phyloP scores from a whole-genome alignment of 1,284 basidiomycete species.

The Phylloboletellus chloephorus region DNA sequence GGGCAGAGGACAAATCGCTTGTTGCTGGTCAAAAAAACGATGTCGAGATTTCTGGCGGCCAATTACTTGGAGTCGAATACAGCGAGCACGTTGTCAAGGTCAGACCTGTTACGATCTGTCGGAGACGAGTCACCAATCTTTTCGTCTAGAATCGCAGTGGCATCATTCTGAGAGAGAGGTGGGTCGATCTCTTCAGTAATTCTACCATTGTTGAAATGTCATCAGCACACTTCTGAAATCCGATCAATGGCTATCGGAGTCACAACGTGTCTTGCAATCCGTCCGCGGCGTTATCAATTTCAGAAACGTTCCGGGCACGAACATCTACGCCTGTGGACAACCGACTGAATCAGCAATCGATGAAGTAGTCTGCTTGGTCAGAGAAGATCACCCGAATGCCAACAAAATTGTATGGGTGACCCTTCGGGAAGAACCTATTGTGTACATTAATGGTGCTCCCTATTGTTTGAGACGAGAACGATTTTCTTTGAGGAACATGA shows the following conservation, averaged over 20 bases:
- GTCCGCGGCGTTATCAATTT: constrained; percentile 95
- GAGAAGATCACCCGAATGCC: constrained; percentile 54
- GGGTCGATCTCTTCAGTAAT: constrained; percentile 22
- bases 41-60: constrained; percentile 75
- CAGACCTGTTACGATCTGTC: constrained; percentile 11
- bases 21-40: constrained; percentile 68
- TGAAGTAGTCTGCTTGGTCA: constrained; percentile 73
- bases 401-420: constrained; percentile 86
- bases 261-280: constrained; percentile 55
- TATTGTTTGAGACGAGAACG: constrained; percentile 76
- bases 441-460: constrained; percentile 87
- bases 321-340: constrained; percentile 89
- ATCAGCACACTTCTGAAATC: constrained; percentile 81
- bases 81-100: constrained; percentile 89
- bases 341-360: constrained; percentile 89
- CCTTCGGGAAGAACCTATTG: constrained; percentile 88
- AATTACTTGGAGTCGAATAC: constrained; percentile 89
- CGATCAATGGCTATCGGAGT: constrained; percentile 83
- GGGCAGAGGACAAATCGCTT: constrained; percentile 48
- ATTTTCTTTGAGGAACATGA: constrained; percentile 83
- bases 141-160: constrained; percentile 74
- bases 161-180: constrained; percentile 87
- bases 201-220: constrained; percentile 2
- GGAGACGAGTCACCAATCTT: background rate
- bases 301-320: constrained; percentile 77